Evolutionary conservation across 139 green algal genomes (phyloP).

Genomic region (Auxenochlorella protothecoides): DNA sequence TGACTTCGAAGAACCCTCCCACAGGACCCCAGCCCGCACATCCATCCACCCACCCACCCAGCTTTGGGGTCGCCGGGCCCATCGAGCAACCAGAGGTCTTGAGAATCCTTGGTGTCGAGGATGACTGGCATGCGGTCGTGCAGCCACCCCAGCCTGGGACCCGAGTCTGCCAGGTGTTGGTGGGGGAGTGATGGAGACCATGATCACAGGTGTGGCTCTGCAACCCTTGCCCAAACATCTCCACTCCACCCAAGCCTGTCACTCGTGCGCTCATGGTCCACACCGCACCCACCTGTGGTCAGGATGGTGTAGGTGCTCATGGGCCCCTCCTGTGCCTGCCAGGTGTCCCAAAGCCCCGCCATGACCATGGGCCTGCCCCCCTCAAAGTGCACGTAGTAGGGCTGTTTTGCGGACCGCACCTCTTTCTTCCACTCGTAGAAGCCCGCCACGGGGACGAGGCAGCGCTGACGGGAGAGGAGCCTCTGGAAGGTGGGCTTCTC

Average conservation of each 20-base stretch:
- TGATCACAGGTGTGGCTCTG: too few relatives aligned
- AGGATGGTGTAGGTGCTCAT: slow-evolving; percentile 64
- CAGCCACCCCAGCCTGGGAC: slow-evolving; percentile 48
- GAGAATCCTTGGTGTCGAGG: slow-evolving; percentile 13
- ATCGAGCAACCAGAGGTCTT: too few relatives aligned
- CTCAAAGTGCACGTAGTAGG: slow-evolving; percentile 51
- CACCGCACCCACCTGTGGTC: slow-evolving; percentile 29
- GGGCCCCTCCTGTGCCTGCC: slow-evolving; percentile 5
- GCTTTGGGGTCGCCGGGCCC: too few relatives aligned
- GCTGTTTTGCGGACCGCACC: slow-evolving; percentile 52
- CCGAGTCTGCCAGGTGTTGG: slow-evolving; percentile 18
- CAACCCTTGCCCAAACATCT: too few relatives aligned
- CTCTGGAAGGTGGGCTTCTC: slow-evolving; percentile 58
- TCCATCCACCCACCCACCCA: too few relatives aligned
- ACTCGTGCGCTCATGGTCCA: too few relatives aligned
- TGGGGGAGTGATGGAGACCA: background rate
- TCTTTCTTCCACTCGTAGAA: slow-evolving; percentile 80
- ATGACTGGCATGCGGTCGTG: slow-evolving; percentile 78
- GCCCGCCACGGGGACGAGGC: slow-evolving; percentile 57
- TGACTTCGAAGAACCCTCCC: too few relatives aligned
- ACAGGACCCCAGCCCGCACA: too few relatives aligned
- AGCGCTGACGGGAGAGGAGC: slow-evolving; percentile 40
- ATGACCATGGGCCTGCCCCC: slow-evolving; percentile 31
- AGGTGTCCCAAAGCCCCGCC: slow-evolving; percentile 30
- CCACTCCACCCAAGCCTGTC: too few relatives aligned